phyloP scores from a whole-genome alignment of 495 filamentous ascomycete genomes.

The Staphylotrichum tortipilum region DNA sequence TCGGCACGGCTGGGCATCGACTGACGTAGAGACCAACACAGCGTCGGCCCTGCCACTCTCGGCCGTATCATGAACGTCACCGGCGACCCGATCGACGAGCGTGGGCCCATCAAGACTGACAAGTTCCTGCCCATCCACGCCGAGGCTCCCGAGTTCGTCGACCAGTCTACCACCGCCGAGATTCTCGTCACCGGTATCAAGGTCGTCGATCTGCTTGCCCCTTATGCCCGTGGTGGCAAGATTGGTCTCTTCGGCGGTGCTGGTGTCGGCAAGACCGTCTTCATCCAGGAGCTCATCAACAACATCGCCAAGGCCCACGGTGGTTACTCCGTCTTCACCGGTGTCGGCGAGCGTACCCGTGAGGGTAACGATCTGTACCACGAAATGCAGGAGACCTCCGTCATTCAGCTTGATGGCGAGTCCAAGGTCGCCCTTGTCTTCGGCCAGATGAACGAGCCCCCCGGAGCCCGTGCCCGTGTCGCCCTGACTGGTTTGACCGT shows the following conservation, averaged over 20 bases:
- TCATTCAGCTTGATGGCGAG: slow-evolving; percentile 98
- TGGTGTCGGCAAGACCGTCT: slow-evolving; percentile 99
- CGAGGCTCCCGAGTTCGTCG: slow-evolving; percentile 80
- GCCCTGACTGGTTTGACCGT: slow-evolving; percentile 87
- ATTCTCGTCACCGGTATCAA: slow-evolving; percentile 99
- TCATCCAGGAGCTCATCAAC: slow-evolving; percentile 99
- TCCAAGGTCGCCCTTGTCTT: slow-evolving; percentile 99
- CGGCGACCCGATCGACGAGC: slow-evolving; percentile 99
- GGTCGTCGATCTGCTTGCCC: slow-evolving; percentile 96
- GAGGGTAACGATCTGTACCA: slow-evolving; percentile 99
- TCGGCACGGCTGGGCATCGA: not conserved
- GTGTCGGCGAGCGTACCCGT: slow-evolving; percentile 99
- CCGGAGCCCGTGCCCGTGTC: slow-evolving; percentile 98
- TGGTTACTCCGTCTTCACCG: slow-evolving; percentile 99
- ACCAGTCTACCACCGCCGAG: slow-evolving; percentile 92
- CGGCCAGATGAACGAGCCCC: slow-evolving; percentile 99
- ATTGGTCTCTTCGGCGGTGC: slow-evolving; percentile 99
- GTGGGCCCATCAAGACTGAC: slow-evolving; percentile 88
- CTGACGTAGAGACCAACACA: slow-evolving; percentile 13
- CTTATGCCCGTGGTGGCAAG: slow-evolving; percentile 99
- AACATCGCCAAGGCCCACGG: slow-evolving; percentile 99
- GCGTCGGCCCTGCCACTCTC: slow-evolving; percentile 83
- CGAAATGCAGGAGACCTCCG: slow-evolving; percentile 99
- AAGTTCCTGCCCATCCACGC: slow-evolving; percentile 87
- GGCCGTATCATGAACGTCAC: slow-evolving; percentile 99